phyloP scores from a whole-genome alignment of 805 yeast genomes.

The Spathaspora gorwiae region DNA sequence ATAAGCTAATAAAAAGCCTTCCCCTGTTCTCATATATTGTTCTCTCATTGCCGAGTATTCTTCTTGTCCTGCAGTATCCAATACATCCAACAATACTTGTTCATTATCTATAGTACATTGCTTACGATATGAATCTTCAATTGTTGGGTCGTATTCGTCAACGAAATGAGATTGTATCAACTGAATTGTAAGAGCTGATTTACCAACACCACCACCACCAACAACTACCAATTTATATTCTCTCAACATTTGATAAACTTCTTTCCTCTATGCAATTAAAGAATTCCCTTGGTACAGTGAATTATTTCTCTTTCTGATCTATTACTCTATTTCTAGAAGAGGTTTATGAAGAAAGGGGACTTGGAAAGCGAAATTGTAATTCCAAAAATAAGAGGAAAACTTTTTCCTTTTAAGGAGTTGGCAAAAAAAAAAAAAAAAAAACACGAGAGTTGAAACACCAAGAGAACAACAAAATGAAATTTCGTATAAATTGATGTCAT shows the following conservation, averaged over 20 bases:
- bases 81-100: constrained; percentile 72
- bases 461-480: no score
- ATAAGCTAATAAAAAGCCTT: constrained; percentile 86
- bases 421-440: no score
- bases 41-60: constrained; percentile 85
- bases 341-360: no score
- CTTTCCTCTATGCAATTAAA: no score
- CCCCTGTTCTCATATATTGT: constrained; percentile 94
- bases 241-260: constrained; percentile 34
- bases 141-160: constrained; percentile 97
- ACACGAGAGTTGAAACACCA: no score
- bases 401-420: no score
- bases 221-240: constrained; percentile 94
- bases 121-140: constrained; percentile 88
- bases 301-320: no score
- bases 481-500: no score
- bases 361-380: no score
- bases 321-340: no score
- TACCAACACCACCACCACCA: constrained; percentile 99
- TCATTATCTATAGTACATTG: constrained; percentile 80
- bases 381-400: no score
- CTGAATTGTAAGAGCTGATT: constrained; percentile 92
- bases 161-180: constrained; percentile 92
- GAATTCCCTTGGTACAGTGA: no score
- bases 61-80: constrained; percentile 98